Percentiles rank a stretch among this genome's conserved stretches.
phyloP scores from a whole-genome alignment of 164 flowering plant genomes.

The Chloranthus sessilifolius region DNA sequence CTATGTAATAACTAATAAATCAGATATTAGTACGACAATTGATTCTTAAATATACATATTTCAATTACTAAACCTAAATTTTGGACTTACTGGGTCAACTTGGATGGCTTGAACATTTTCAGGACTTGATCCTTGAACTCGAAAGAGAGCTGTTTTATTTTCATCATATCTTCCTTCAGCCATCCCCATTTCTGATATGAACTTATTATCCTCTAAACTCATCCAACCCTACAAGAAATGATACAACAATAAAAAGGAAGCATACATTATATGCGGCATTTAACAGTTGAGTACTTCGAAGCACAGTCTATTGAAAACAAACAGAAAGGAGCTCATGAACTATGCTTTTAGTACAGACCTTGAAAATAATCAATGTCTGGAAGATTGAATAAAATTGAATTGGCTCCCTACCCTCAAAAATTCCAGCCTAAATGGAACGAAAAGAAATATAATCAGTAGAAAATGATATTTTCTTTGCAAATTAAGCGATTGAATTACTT shows the following conservation, averaged over 20 bases:
- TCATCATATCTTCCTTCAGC: constrained; percentile 41
- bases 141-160: constrained; percentile 44
- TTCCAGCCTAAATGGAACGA: constrained; percentile 45
- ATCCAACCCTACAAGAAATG: constrained; percentile 40
- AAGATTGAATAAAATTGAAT: constrained; percentile 47
- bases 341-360: constrained; percentile 34
- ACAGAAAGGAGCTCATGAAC: background rate
- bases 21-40: no score
- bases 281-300: constrained; percentile 1
- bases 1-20: no score
- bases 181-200: constrained; percentile 32
- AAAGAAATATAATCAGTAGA: background rate
- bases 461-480: no score
- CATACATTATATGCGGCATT: background rate
- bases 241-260: constrained; percentile 1
- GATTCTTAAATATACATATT: no score
- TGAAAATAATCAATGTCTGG: constrained; percentile 48
- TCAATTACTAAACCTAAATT: no score
- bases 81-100: constrained; percentile 49
- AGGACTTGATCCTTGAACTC: constrained; percentile 53
- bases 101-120: constrained; percentile 65
- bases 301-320: background rate
- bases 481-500: no score
- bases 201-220: constrained; percentile 36
- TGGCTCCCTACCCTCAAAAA: constrained; percentile 57